Percentiles rank a stretch among this genome's conserved stretches.
These are phyloP conservation scores for Septoria petroselini DNA, from an alignment of 2,329 filamentous ascomycete species.

Conservation along the genomic window DNA sequence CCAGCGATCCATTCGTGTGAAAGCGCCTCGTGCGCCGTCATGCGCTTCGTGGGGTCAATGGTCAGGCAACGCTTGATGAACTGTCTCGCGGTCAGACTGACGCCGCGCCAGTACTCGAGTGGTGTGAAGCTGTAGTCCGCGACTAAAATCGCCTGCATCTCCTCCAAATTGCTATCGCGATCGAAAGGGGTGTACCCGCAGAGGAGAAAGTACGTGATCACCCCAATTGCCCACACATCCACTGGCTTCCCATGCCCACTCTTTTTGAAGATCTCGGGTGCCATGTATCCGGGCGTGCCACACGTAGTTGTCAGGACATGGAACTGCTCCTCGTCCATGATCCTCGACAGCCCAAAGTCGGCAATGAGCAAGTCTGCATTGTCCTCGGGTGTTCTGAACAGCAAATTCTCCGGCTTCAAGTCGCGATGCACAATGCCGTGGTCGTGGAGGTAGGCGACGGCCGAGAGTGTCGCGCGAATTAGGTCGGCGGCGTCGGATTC, in stretches of 20 bases:
- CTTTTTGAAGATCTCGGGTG: conserved; percentile 98
- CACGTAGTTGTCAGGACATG: conserved; percentile 97
- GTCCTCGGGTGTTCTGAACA: conserved; percentile 96
- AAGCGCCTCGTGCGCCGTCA: conserved; percentile 80
- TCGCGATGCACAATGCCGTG: conserved; percentile 98
- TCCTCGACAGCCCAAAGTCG: conserved; percentile 90
- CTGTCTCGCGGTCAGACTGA: conserved; percentile 76
- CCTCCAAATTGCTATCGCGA: conserved; percentile 93
- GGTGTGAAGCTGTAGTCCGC: conserved; percentile 96
- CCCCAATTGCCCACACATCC: conserved; percentile 96
- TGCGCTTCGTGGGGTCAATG: conserved; percentile 78
- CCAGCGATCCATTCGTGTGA: conserved; percentile 64
- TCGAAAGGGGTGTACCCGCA: conserved; percentile 99
- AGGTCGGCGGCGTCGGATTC: conserved; percentile 95
- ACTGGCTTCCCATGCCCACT: conserved; percentile 96
- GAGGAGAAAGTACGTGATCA: conserved; percentile 97
- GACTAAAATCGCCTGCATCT: conserved; percentile 97
- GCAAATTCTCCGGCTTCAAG: conserved; percentile 92
- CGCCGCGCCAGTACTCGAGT: conserved; percentile 92
- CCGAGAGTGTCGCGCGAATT: conserved; percentile 89
- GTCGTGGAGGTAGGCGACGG: conserved; percentile 97
- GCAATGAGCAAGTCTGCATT: conserved; percentile 96
- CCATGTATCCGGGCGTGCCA: conserved; percentile 98
- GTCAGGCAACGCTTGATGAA: conserved; percentile 92
- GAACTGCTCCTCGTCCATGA: conserved; percentile 99